Evolutionary conservation across 306 rosid species (phyloP).

Genomic region (Ammopiptanthus mongolicus): DNA sequence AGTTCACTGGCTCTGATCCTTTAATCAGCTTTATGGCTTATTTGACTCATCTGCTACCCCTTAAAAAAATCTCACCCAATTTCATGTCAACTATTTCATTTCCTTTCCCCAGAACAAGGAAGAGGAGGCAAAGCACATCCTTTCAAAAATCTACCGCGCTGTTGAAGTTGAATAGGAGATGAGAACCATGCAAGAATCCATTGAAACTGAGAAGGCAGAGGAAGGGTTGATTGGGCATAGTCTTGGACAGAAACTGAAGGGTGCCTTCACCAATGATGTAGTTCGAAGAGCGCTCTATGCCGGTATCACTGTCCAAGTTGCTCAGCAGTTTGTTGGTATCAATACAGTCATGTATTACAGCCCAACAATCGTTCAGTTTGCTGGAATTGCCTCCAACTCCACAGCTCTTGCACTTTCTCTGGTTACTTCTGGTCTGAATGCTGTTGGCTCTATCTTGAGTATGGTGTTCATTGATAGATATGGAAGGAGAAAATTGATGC

Average conservation of each 20-base stretch:
- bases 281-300: slow-evolving; percentile 76
- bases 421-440: slow-evolving; percentile 67
- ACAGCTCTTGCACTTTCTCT: slow-evolving; percentile 80
- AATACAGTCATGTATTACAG: slow-evolving; percentile 90
- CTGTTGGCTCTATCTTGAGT: slow-evolving; percentile 60
- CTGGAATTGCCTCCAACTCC: slow-evolving; percentile 72
- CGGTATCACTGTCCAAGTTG: slow-evolving; percentile 69
- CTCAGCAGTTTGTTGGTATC: slow-evolving; percentile 80
- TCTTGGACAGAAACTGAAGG: slow-evolving; percentile 33
- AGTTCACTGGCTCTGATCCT: neutral
- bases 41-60: neutral
- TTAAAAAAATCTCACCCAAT: neutral
- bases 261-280: slow-evolving; percentile 37
- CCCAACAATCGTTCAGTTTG: slow-evolving; percentile 84
- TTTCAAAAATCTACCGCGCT: slow-evolving; percentile 45
- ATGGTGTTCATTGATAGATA: slow-evolving; percentile 56
- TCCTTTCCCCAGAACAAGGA: slow-evolving; percentile 36
- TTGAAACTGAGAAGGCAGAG: slow-evolving; percentile 49
- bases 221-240: slow-evolving; percentile 44
- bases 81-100: neutral
- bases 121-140: slow-evolving; percentile 51
- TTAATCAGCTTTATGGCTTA: neutral
- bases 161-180: slow-evolving; percentile 58
- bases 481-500: slow-evolving; percentile 69
- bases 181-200: slow-evolving; percentile 48